Evolutionary conservation across 495 filamentous ascomycete species (phyloP).

Genomic region (Schizothecium vesticola): DNA sequence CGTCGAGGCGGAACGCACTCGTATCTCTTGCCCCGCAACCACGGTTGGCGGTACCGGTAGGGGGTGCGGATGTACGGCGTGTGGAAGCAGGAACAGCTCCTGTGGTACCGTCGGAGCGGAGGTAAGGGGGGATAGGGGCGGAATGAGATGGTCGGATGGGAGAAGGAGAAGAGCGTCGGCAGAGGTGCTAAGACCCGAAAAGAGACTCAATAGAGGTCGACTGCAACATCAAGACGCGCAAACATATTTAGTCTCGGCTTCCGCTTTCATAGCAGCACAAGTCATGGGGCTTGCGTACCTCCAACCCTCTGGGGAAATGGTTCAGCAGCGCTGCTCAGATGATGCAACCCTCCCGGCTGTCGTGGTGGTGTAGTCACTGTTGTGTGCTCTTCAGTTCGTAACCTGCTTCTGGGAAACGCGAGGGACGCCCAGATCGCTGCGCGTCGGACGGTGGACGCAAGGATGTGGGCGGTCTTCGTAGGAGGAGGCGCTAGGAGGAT

Average conservation of each 20-base stretch:
- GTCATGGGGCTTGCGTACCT: conserved; percentile 7
- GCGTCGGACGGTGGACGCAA: background rate
- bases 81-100: background rate
- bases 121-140: background rate
- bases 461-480: background rate
- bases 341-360: conserved; percentile 6
- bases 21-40: background rate
- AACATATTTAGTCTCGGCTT: conserved; percentile 13
- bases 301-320: background rate
- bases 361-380: background rate
- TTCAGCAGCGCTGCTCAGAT: conserved; percentile 15
- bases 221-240: conserved; percentile 2
- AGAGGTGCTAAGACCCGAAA: conserved; percentile 10
- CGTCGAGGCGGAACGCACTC: background rate
- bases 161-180: conserved; percentile 4
- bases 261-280: conserved; percentile 5
- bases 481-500: background rate
- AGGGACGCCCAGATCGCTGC: background rate
- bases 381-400: background rate
- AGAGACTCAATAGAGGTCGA: conserved; percentile 10
- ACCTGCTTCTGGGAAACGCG: background rate
- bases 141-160: background rate
- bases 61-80: background rate
- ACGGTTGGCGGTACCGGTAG: background rate
- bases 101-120: background rate